Evolutionary conservation across 305 asterid genomes (phyloP).

Genomic region (Fraxinus albicans): DNA sequence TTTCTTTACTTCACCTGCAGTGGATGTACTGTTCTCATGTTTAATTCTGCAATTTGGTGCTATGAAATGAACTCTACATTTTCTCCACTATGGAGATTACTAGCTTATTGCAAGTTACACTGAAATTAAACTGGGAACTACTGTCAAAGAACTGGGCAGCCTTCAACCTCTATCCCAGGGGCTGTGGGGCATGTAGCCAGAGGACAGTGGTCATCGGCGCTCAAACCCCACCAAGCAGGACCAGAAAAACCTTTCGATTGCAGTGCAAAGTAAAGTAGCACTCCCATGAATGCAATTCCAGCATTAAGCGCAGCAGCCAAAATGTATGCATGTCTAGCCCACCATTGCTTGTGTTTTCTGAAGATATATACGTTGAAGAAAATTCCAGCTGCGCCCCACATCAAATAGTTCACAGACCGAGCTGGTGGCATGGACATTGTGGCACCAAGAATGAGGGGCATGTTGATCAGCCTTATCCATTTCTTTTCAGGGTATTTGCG

Average conservation of each 20-base stretch:
- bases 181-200: constrained; percentile 64
- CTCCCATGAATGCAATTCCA: constrained; percentile 66
- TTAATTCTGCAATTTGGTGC: background rate
- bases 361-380: constrained; percentile 45
- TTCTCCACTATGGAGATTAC: background rate
- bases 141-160: constrained; percentile 55
- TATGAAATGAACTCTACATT: background rate
- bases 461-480: constrained; percentile 47
- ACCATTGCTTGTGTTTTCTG: constrained; percentile 53
- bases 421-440: constrained; percentile 68
- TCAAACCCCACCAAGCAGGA: constrained; percentile 65
- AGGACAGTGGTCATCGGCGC: constrained; percentile 50
- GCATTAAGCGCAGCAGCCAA: constrained; percentile 58
- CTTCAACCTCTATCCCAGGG: constrained; percentile 46
- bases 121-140: background rate
- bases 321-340: constrained; percentile 67
- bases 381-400: constrained; percentile 53
- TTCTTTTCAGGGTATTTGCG: constrained; percentile 42
- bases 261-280: constrained; percentile 43
- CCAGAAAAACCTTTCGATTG: constrained; percentile 30
- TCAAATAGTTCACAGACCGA: constrained; percentile 44
- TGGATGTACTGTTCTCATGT: background rate
- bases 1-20: background rate
- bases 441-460: constrained; percentile 44
- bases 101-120: background rate